Percentiles rank a stretch among this genome's conserved stretches.
Evolutionary conservation across 371 early-diverging fungal species (phyloP).

Genomic region (Mucor plumbeus): DNA sequence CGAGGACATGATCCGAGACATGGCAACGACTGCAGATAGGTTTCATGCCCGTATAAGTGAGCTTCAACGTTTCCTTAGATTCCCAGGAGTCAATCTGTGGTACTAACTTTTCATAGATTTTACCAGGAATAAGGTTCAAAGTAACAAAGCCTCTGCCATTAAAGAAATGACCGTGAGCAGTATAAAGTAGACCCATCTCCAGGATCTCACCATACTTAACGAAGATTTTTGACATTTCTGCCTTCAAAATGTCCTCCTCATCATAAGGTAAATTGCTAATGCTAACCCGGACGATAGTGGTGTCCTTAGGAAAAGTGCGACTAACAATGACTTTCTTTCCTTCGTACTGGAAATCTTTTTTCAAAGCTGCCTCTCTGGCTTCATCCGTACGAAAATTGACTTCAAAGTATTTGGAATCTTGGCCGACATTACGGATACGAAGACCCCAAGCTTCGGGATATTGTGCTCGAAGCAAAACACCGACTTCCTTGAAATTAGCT

Average conservation of each 20-base stretch:
- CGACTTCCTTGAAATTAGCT: not conserved
- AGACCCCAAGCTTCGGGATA: not conserved
- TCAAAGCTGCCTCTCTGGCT: not conserved
- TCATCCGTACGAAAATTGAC: not conserved
- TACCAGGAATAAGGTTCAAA: not conserved
- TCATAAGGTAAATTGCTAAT: not conserved
- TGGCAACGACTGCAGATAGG: not conserved
- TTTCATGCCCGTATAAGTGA: not conserved
- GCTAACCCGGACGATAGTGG: not conserved
- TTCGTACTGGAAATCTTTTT: not conserved
- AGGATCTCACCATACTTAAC: not conserved
- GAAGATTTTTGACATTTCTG: not conserved
- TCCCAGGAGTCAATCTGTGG: not conserved
- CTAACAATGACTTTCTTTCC: not conserved
- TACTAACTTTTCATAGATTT: not conserved
- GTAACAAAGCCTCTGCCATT: not conserved
- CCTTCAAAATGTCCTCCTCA: not conserved
- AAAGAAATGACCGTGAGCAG: not conserved
- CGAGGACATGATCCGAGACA: not conserved
- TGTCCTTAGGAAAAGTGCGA: not conserved
- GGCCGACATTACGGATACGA: not conserved
- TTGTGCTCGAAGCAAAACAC: not conserved
- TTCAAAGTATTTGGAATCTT: not conserved
- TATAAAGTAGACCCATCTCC: not conserved
- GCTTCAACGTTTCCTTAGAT: not conserved